Conservation (phyloP, 495 filamentous ascomycete species). For the Filosporella fistucella region DNA sequence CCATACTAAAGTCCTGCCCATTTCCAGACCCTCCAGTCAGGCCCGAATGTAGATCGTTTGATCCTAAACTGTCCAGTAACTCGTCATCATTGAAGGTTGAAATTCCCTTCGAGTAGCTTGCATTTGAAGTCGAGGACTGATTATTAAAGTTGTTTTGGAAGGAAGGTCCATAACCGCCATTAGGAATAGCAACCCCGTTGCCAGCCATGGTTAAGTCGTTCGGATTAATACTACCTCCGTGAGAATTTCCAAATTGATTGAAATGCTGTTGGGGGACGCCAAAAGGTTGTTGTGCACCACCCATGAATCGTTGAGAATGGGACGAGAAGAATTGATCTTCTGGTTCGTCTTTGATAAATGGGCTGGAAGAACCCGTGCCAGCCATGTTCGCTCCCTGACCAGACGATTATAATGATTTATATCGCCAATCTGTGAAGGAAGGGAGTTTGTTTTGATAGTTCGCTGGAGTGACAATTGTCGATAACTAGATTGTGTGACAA, state of each 20-base stretch:
- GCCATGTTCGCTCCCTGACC: conserved; percentile 22
- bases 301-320: conserved; percentile 39
- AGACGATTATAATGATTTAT: conserved; percentile 10
- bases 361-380: conserved; percentile 39
- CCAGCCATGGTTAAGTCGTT: conserved; percentile 73
- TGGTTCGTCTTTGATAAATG: conserved; percentile 77
- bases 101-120: conserved; percentile 35
- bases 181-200: conserved; percentile 23
- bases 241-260: conserved; percentile 54
- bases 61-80: conserved; percentile 51
- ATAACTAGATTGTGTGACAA: conserved; percentile 20
- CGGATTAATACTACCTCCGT: conserved; percentile 72
- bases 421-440: conserved; percentile 3
- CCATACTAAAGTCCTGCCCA: conserved; percentile 42
- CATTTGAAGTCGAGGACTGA: conserved; percentile 20
- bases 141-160: conserved; percentile 21
- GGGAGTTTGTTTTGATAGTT: conserved; percentile 11
- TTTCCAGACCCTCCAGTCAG: conserved; percentile 34
- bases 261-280: conserved; percentile 64
- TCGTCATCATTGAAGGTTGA: conserved; percentile 61
- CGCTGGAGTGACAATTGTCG: conserved; percentile 11
- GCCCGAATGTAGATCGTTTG: too few species aligned
- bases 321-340: conserved; percentile 57
- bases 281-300: conserved; percentile 55
- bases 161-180: conserved; percentile 18